Evolutionary conservation across 306 rosid genomes (phyloP), one percentile per base, ranked within the genome.

Genomic region (Cercis canadensis): DNA sequence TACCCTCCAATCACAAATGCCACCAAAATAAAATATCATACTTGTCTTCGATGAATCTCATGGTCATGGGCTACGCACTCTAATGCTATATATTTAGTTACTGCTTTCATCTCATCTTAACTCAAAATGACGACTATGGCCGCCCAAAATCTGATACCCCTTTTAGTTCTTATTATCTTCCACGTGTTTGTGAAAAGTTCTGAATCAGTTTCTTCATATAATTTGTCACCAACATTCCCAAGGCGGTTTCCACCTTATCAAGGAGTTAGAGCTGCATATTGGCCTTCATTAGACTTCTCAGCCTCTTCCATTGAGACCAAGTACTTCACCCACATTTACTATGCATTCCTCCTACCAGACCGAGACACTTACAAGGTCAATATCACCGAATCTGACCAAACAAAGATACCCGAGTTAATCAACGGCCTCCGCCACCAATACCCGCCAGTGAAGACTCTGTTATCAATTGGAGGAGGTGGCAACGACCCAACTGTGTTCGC

Each of bases 391-490:
- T 17, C 17, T 7, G 71, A 84, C 68, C 11, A 74, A 58, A 62
- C 56, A 13, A 78, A 49, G 19, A 37, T 89, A 41, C 79, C 78
- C 4, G 15, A 66, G 12, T 83, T 93, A 83, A 80, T 83, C 46
- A 17, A 12, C 1, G 81, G 84, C 2, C 78, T 93, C 40, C 79
- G 69, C 7, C 1, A 47, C 69, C 57, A 19, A 41, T 10, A 21
- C 31, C 92, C 97, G 0, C 74, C 78, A 0, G 90, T 85, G 58
- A 88, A 81, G 51, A 83, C 92, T 9, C 69, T 93, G 6, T 13
- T 90, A 1, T 84, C 98, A 8, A 74, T 88, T 0, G 98, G 98
- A 6, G 97, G 98, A 12, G 96, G 94, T 11, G 53, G 66, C 1
- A 82, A 56, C 74, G 78, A 91, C 56, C 15, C 90, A 8, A 73